Evolutionary conservation across 345 rosid species (phyloP), one percentile per base, ranked within the genome.

Genomic region (Eucalyptus tenuipes): DNA sequence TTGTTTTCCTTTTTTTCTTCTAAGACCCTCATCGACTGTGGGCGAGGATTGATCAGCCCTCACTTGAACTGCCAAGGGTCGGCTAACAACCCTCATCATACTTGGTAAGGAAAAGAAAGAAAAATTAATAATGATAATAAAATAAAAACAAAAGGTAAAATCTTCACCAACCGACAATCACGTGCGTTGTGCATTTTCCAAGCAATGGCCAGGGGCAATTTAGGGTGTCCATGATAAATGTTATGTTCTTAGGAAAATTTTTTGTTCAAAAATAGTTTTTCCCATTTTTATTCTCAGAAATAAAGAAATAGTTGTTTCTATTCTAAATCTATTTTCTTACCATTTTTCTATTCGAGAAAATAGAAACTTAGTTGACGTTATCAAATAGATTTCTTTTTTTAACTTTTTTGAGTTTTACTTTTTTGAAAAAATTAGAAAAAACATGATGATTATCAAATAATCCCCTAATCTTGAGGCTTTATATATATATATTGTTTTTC

Each of bases 381-480:
- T 1, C 1, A 55, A 24, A 55, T 0, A 55, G 0, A 55, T 24
- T 55, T 55, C 0, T 24, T 1, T 18, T 52, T 18, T 52, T n/a
- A n/a, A n/a, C n/a, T n/a, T n/a, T n/a, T n/a, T n/a, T n/a, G n/a
- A n/a, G n/a, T n/a, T 18, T 52, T 52, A 52, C 25, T 52, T 1
- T 55, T 55, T 22, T 3, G 6, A 55, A 22, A 55, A 53, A 55
- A 55, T 8, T 7, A 50, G 7, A 52, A 52, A 17, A 52, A 52
- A 52, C 10, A 18, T 18, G 25, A 52, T 52, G 25, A 7, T 52
- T 52, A 18, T 55, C 61, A 2, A 55, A 55, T 55, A 55, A 55
- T 20, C 61, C 11, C 5, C 27, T 9, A 55, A 24, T 27, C 68
- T n/a, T 10, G 0, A 16, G 10, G 37, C 37, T 29, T 16, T 14